phyloP scores from a whole-genome alignment of 2,329 filamentous ascomycete genomes.

The Colletotrichum chlorophyti region DNA sequence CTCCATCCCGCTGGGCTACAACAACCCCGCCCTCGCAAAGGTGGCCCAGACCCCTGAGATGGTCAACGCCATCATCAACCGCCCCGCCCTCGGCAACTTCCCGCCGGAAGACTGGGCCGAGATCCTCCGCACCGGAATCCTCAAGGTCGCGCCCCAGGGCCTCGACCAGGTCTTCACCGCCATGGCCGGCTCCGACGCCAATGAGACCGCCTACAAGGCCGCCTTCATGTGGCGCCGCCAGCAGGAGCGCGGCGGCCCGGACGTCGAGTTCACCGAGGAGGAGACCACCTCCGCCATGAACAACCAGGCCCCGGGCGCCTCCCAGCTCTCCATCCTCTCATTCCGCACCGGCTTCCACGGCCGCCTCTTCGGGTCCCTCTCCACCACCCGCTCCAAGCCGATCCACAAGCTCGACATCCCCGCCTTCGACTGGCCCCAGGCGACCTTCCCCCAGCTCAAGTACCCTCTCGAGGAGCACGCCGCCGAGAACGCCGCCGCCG shows the following conservation, averaged over 20 bases:
- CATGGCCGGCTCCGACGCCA: slow-evolving; percentile 88
- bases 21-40: slow-evolving; percentile 78
- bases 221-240: slow-evolving; percentile 93
- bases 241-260: slow-evolving; percentile 77
- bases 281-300: slow-evolving; percentile 80
- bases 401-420: slow-evolving; percentile 96
- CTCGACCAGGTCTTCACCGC: slow-evolving; percentile 90
- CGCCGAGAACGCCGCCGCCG: slow-evolving; percentile 81
- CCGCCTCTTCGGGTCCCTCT: slow-evolving; percentile 85
- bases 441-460: slow-evolving; percentile 83
- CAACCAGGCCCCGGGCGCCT: slow-evolving; percentile 79
- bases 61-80: slow-evolving; percentile 82
- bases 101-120: slow-evolving; percentile 84
- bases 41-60: slow-evolving; percentile 80
- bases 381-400: slow-evolving; percentile 89
- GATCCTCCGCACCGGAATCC: slow-evolving; percentile 79
- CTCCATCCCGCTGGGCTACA: slow-evolving; percentile 91
- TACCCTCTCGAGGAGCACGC: slow-evolving; percentile 84
- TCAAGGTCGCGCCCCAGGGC: slow-evolving; percentile 83
- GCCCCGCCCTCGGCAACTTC: slow-evolving; percentile 90
- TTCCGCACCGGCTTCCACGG: slow-evolving; percentile 92
- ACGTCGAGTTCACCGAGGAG: slow-evolving; percentile 79
- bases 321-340: slow-evolving; percentile 81
- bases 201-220: slow-evolving; percentile 94
- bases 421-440: slow-evolving; percentile 94